Conservation (phyloP, 208 protist species). For the Trypanosoma congolense region DNA sequence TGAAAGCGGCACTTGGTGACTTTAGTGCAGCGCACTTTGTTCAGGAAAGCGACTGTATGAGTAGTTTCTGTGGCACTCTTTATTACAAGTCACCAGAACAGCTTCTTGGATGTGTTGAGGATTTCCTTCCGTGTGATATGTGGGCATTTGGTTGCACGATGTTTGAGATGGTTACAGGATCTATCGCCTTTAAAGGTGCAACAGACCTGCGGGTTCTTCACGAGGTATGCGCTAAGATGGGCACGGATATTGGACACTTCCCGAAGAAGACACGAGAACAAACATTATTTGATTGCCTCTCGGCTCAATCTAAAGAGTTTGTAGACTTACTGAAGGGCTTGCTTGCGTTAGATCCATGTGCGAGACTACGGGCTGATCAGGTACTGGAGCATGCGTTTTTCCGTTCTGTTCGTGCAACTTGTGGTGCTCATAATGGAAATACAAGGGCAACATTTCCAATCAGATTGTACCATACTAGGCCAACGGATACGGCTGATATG, state of each 20-base stretch:
- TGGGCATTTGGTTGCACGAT: constrained; percentile 78
- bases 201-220: constrained; percentile 66
- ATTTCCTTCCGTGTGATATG: constrained; percentile 59
- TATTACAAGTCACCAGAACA: constrained; percentile 82
- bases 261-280: constrained; percentile 23
- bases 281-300: constrained; percentile 42
- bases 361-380: constrained; percentile 42
- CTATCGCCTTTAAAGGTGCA: constrained; percentile 37
- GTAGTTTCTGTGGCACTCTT: constrained; percentile 51
- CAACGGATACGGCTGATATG: constrained; percentile 5
- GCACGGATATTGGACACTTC: constrained; percentile 49
- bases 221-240: constrained; percentile 47
- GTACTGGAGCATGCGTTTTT: constrained; percentile 62
- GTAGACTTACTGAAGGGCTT: constrained; percentile 44
- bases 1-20: constrained; percentile 59
- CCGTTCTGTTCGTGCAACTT: constrained; percentile 15
- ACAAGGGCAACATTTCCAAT: constrained; percentile 16
- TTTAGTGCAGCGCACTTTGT: constrained; percentile 67
- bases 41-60: constrained; percentile 16
- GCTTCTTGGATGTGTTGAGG: constrained; percentile 38
- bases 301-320: constrained; percentile 24
- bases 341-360: constrained; percentile 50
- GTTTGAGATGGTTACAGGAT: constrained; percentile 60
- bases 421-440: not conserved
- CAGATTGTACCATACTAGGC: not conserved